Evolutionary conservation across 108 stramenopile genomes (phyloP).

Genomic region (Parietichytrium sp.): DNA sequence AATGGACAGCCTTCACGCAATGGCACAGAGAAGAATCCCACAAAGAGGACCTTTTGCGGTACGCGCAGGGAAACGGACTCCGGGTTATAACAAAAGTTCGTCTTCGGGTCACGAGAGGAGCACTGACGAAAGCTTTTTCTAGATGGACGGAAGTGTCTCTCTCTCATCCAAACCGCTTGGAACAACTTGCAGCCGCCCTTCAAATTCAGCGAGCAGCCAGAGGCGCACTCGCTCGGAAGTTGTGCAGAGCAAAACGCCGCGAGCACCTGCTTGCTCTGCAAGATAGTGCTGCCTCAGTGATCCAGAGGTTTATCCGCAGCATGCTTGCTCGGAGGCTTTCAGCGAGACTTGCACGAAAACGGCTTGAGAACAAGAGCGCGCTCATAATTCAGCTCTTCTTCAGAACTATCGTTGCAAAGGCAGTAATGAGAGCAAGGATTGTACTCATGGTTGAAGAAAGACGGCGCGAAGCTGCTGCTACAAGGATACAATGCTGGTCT

Average conservation of each 20-base stretch:
- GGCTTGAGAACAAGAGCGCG: background rate
- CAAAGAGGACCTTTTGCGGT: background rate
- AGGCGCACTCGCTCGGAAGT: background rate
- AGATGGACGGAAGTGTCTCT: background rate
- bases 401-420: conserved; percentile 7
- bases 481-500: background rate
- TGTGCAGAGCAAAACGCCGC: background rate
- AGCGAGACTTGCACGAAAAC: background rate
- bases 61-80: background rate
- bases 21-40: background rate
- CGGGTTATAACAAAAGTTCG: background rate
- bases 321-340: background rate
- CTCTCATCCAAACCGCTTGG: background rate
- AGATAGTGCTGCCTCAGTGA: background rate
- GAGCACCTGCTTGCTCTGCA: background rate
- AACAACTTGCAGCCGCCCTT: background rate
- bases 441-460: background rate
- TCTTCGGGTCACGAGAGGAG: background rate
- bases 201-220: background rate
- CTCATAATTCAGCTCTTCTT: background rate
- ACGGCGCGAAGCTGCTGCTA: background rate
- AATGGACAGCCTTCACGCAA: background rate
- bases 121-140: background rate
- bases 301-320: background rate
- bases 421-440: background rate